A percentile compares a stretch with the other conserved stretches of the same genome.
Conservation (phyloP, 352 stramenopile genomes). For the Globisporangium nodosum region DNA sequence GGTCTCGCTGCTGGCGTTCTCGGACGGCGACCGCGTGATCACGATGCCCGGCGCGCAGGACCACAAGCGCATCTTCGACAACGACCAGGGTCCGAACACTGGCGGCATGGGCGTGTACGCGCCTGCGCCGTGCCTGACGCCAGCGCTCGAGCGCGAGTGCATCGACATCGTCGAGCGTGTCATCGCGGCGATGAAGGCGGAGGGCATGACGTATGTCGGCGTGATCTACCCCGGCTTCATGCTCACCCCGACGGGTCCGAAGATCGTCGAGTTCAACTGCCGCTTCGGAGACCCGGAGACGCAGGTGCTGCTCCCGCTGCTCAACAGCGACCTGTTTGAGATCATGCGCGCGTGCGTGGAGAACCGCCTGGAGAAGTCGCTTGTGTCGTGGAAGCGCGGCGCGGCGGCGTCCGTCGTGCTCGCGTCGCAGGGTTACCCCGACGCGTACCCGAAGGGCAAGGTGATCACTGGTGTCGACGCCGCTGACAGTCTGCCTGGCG, state of each 20-base stretch:
- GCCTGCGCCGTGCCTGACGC: slow-evolving; percentile 94
- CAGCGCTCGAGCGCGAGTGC: slow-evolving; percentile 89
- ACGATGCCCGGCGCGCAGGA: slow-evolving; percentile 98
- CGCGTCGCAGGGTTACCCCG: slow-evolving; percentile 96
- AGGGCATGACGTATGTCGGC: slow-evolving; percentile 97
- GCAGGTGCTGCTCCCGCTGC: slow-evolving; percentile 96
- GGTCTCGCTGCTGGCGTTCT: slow-evolving; percentile 97
- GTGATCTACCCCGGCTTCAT: slow-evolving; percentile 99
- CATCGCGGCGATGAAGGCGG: slow-evolving; percentile 82
- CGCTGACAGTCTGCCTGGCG: slow-evolving; percentile 73
- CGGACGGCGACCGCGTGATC: slow-evolving; percentile 93
- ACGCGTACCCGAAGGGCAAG: slow-evolving; percentile 97
- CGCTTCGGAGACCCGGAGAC: slow-evolving; percentile 99
- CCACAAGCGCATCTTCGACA: slow-evolving; percentile 98
- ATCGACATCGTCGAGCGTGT: slow-evolving; percentile 79
- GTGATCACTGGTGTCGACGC: slow-evolving; percentile 90
- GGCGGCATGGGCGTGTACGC: slow-evolving; percentile 99
- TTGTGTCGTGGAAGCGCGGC: slow-evolving; percentile 89
- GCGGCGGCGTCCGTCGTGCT: slow-evolving; percentile 95
- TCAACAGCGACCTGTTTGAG: slow-evolving; percentile 98
- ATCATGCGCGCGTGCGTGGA: slow-evolving; percentile 96
- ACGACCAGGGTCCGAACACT: slow-evolving; percentile 98
- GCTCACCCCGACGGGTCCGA: slow-evolving; percentile 84
- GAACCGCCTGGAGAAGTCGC: slow-evolving; percentile 80
- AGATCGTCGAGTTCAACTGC: slow-evolving; percentile 99